Evolutionary conservation across 139 green algal genomes (phyloP).

Genomic region (Tetradesmus obliquus): DNA sequence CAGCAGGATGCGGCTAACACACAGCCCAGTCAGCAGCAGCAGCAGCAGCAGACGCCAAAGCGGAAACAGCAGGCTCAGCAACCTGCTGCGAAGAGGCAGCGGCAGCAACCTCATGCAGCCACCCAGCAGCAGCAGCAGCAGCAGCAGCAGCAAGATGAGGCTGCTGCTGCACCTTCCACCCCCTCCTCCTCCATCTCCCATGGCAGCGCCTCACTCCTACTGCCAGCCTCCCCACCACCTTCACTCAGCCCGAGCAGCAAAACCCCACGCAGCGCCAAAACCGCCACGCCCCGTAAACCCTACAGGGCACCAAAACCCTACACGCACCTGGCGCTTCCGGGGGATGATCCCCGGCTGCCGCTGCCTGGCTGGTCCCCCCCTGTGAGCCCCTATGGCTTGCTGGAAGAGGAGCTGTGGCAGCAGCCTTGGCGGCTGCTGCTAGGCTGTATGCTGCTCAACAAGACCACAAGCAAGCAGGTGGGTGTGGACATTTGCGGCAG

Average conservation of each 20-base stretch:
- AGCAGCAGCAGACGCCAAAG: conserved; percentile 18
- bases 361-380: conserved; percentile 75
- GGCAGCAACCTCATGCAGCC: not conserved
- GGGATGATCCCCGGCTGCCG: conserved; percentile 48
- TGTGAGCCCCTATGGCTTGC: conserved; percentile 75
- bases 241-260: not conserved
- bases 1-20: not conserved
- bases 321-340: not conserved
- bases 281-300: not conserved
- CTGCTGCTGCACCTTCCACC: not conserved
- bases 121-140: conserved; percentile 4
- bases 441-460: conserved; percentile 93
- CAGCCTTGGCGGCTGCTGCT: conserved; percentile 95
- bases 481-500: not conserved
- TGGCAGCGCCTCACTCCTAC: not conserved
- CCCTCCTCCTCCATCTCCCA: not conserved
- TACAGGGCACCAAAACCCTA: conserved; percentile 31
- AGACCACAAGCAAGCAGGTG: conserved; percentile 81
- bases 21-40: not conserved
- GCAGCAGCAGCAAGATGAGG: not conserved
- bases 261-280: not conserved
- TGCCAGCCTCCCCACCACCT: not conserved
- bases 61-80: conserved; percentile 3
- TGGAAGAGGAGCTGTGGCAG: conserved; percentile 89
- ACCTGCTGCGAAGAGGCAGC: not conserved